Conservation (phyloP, 192 early-diverging fungal genomes). For the Entophlyctis helioformis region DNA sequence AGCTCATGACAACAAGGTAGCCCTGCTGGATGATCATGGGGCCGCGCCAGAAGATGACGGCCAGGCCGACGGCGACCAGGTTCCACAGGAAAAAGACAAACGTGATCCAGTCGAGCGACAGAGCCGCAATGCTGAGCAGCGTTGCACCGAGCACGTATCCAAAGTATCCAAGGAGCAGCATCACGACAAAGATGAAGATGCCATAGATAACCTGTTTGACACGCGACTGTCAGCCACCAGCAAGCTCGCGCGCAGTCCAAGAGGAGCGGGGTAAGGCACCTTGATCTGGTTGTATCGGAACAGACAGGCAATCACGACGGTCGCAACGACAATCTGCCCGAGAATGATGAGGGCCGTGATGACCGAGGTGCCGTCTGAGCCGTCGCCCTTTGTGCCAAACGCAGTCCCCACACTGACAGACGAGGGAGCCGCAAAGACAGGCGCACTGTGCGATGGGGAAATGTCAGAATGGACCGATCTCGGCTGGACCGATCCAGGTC, state of each 20-base stretch:
- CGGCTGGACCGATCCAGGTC: too few species aligned
- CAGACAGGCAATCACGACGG: slow-evolving; percentile 59
- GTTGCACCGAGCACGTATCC: slow-evolving; percentile 45
- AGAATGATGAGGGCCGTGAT: slow-evolving; percentile 59
- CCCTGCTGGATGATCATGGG: slow-evolving; percentile 63
- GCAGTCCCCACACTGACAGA: slow-evolving; percentile 6
- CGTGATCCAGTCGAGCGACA: slow-evolving; percentile 62
- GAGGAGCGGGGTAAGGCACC: too few species aligned
- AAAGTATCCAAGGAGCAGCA: slow-evolving; percentile 63
- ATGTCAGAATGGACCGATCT: too few species aligned
- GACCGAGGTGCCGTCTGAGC: slow-evolving; percentile 15
- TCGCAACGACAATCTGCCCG: slow-evolving; percentile 66
- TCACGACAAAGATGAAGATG: slow-evolving; percentile 62
- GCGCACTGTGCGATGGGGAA: too few species aligned
- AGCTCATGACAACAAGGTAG: slow-evolving; percentile 68
- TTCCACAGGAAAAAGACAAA: slow-evolving; percentile 73
- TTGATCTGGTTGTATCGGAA: slow-evolving; percentile 71
- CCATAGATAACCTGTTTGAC: slow-evolving; percentile 47
- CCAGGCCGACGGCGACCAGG: slow-evolving; percentile 52
- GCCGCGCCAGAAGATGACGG: slow-evolving; percentile 73
- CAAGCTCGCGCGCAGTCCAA: too few species aligned
- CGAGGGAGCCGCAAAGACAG: slow-evolving; percentile 8
- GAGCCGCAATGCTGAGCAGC: slow-evolving; percentile 19
- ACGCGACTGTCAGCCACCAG: too few species aligned
- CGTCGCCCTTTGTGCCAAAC: slow-evolving; percentile 7